A percentile compares a stretch with the other conserved stretches of the same genome.
phyloP scores from a whole-genome alignment of 148 eudicot genomes.

The Cornus suecica region DNA sequence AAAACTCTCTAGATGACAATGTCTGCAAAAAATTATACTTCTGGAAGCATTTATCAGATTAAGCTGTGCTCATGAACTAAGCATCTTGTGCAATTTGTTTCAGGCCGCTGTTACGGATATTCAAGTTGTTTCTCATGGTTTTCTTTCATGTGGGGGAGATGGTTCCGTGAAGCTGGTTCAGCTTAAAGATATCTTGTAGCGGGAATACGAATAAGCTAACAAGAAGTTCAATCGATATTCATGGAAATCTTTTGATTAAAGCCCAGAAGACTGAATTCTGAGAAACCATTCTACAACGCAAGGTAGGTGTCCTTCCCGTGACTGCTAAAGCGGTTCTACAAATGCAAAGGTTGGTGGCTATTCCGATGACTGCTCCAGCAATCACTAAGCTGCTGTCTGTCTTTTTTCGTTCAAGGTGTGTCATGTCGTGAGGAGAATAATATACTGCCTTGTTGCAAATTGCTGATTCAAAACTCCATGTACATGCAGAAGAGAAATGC shows the following conservation, averaged over 20 bases:
- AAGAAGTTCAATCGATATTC: background rate
- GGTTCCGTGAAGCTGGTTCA: constrained; percentile 66
- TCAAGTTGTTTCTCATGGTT: constrained; percentile 69
- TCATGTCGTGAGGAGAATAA: background rate
- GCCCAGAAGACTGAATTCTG: background rate
- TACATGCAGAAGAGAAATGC: no score
- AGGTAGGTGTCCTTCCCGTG: constrained; percentile 1
- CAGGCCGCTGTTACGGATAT: constrained; percentile 89
- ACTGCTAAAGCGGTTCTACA: background rate
- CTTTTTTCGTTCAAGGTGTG: background rate
- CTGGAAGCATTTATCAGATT: background rate
- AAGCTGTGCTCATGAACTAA: background rate
- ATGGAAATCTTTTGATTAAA: background rate
- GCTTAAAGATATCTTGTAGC: constrained; percentile 32
- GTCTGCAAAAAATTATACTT: background rate
- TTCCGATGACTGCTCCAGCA: background rate
- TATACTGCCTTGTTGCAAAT: background rate
- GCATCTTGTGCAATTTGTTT: constrained; percentile 15
- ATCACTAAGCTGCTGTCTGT: background rate
- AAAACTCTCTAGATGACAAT: background rate
- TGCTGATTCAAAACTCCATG: no score
- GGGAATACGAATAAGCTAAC: constrained; percentile 8
- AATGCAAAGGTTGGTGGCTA: background rate
- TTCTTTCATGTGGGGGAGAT: constrained; percentile 84
- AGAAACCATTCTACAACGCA: background rate